Percentiles rank a stretch among this genome's conserved stretches.
Evolutionary conservation across 1,284 basidiomycete genomes (phyloP).

Genomic region (Cryptococcus sp.): DNA sequence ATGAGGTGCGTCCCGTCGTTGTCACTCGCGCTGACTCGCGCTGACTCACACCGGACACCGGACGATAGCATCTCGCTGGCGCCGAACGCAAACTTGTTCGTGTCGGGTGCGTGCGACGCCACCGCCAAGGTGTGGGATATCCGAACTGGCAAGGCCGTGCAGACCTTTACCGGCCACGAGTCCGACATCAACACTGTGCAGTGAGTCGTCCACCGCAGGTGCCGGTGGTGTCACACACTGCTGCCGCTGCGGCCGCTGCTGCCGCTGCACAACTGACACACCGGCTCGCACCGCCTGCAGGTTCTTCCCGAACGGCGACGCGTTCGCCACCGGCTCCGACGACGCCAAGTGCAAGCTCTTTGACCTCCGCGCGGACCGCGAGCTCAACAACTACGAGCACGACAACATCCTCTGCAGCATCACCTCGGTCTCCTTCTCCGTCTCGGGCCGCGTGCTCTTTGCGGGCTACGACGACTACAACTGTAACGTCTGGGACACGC

Average conservation of each 20-base stretch:
- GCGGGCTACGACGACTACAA: slow-evolving; percentile 99
- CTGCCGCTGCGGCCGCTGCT: neutral
- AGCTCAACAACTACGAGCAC: slow-evolving; percentile 93
- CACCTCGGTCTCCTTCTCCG: slow-evolving; percentile 96
- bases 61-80: slow-evolving; percentile 81
- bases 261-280: neutral
- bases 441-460: slow-evolving; percentile 93
- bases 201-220: no score
- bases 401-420: slow-evolving; percentile 99
- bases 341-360: slow-evolving; percentile 97
- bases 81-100: slow-evolving; percentile 91
- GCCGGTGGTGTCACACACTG: neutral
- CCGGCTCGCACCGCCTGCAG: slow-evolving; percentile 51
- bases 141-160: slow-evolving; percentile 90
- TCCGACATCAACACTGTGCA: slow-evolving; percentile 98
- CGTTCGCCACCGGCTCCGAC: slow-evolving; percentile 97
- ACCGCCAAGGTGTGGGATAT: slow-evolving; percentile 99
- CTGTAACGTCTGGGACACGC: slow-evolving; percentile 98
- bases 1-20: slow-evolving; percentile 85
- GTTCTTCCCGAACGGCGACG: slow-evolving; percentile 99
- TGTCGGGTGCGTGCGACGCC: slow-evolving; percentile 97
- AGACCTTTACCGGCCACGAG: slow-evolving; percentile 98
- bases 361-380: slow-evolving; percentile 94
- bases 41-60: neutral
- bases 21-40: neutral